Conservation (phyloP, 139 green algal species). For the Trebouxia sp. region DNA sequence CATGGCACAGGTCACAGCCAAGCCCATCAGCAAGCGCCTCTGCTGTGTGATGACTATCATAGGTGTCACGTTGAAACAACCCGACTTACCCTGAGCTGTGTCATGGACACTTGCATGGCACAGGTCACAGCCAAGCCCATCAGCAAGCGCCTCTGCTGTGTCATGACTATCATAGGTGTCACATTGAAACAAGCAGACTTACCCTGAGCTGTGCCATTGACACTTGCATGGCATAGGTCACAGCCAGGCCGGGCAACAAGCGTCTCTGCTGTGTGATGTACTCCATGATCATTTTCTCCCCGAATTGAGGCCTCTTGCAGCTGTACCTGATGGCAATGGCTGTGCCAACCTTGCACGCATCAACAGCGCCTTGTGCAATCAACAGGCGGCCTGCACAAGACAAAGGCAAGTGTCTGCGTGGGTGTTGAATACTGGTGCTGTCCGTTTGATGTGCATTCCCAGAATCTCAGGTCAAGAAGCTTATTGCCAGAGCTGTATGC, state of each 20-base stretch:
- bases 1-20: too few species aligned
- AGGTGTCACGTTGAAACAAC: too few species aligned
- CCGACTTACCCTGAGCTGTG: neutral
- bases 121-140: slow-evolving; percentile 77
- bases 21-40: too few species aligned
- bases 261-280: slow-evolving; percentile 90
- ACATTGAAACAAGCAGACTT: too few species aligned
- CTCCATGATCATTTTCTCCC: slow-evolving; percentile 69
- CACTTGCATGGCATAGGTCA: slow-evolving; percentile 83
- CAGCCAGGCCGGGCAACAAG: slow-evolving; percentile 78
- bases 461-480: too few species aligned
- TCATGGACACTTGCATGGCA: slow-evolving; percentile 72
- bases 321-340: slow-evolving; percentile 85
- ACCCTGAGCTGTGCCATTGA: slow-evolving; percentile 38
- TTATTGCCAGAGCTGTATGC: too few species aligned
- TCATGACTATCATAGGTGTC: slow-evolving; percentile 86
- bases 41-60: too few species aligned
- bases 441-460: neutral
- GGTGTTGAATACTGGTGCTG: neutral
- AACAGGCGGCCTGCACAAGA: slow-evolving; percentile 67
- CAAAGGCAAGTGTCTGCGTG: neutral
- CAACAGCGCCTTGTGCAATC: slow-evolving; percentile 79
- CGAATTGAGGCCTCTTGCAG: slow-evolving; percentile 68
- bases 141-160: slow-evolving; percentile 83
- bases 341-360: slow-evolving; percentile 78